Conservation (phyloP, 108 stramenopile genomes). For the Cyclotella sp. region DNA sequence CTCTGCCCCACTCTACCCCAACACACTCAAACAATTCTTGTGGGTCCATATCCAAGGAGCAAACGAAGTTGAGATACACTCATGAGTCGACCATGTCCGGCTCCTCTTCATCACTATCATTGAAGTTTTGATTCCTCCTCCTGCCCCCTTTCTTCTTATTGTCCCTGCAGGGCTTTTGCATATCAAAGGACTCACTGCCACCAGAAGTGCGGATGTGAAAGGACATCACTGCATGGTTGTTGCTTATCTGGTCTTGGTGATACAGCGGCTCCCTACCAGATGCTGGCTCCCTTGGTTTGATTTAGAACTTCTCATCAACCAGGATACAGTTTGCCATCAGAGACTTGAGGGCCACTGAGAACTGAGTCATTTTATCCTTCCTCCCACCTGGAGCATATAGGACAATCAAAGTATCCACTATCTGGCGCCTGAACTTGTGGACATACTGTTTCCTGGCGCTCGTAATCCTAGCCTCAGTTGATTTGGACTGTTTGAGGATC, state of each 20-base stretch:
- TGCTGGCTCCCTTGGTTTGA: background rate
- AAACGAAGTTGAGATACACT: background rate
- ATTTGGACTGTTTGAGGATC: background rate
- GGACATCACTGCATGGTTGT: background rate
- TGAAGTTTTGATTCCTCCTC: too few species aligned
- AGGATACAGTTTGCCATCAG: background rate
- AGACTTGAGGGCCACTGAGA: background rate
- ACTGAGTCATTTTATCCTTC: background rate
- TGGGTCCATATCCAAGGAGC: background rate
- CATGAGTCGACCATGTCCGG: background rate
- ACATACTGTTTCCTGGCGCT: background rate
- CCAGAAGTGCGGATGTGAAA: background rate
- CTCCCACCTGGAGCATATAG: background rate
- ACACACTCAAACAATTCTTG: background rate
- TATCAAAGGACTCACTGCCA: background rate
- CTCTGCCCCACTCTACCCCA: background rate
- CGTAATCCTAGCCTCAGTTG: background rate
- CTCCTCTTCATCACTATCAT: background rate
- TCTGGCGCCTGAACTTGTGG: background rate
- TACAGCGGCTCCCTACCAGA: background rate
- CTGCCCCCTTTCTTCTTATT: background rate
- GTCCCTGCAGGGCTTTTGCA: background rate
- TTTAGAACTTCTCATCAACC: background rate
- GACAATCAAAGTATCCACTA: background rate
- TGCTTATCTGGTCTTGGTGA: background rate